These are phyloP conservation scores for Lindgomyces ingoldianus DNA, from an alignment of 495 filamentous ascomycete genomes.

Conservation along the genomic window DNA sequence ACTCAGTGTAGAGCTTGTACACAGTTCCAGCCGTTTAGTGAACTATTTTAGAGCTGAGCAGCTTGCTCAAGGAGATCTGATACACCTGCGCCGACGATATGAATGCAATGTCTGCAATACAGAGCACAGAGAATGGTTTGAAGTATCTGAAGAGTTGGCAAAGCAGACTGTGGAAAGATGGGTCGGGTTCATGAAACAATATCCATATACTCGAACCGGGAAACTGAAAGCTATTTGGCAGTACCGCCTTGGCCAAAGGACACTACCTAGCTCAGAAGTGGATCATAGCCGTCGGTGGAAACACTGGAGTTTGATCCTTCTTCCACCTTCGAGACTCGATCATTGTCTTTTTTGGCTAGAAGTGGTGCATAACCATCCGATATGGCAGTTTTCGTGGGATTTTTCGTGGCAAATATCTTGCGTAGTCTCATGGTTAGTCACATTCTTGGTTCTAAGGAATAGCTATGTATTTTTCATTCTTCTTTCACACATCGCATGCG, in stretches of 20 bases:
- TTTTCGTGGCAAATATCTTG: background rate
- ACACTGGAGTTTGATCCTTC: background rate
- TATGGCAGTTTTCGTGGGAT: background rate
- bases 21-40: background rate
- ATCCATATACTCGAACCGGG: slow-evolving; percentile 5
- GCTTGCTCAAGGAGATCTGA: slow-evolving; percentile 1
- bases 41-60: slow-evolving; percentile 1
- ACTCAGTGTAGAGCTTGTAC: background rate
- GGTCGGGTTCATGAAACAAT: slow-evolving; percentile 1
- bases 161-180: slow-evolving; percentile 9
- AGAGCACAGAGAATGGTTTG: slow-evolving; percentile 6
- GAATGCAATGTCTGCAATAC: background rate
- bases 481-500: too few species aligned
- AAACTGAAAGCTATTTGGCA: slow-evolving; percentile 8
- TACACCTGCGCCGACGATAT: background rate
- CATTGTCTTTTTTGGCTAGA: background rate
- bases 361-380: background rate
- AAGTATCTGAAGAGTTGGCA: slow-evolving; percentile 7
- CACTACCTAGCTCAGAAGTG: background rate
- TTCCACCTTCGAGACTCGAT: background rate
- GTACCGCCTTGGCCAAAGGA: background rate
- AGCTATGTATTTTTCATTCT: too few species aligned
- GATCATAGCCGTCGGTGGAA: slow-evolving; percentile 7
- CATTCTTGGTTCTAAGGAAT: too few species aligned
- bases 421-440: background rate